Evolutionary conservation across 2,329 filamentous ascomycete genomes (phyloP).

Genomic region (Fulvia fulva): DNA sequence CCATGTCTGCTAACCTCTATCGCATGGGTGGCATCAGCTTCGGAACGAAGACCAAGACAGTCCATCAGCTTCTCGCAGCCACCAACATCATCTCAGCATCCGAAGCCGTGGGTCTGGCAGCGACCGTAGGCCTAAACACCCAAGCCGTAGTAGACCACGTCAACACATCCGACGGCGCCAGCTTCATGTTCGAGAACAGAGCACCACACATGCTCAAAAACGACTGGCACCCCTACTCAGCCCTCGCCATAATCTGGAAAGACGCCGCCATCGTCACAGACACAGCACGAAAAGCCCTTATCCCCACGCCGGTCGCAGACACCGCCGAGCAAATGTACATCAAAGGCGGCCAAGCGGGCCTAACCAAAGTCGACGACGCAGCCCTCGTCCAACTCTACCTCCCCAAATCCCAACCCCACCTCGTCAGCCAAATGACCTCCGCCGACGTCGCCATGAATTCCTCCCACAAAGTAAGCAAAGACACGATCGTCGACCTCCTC

Average conservation of each 20-base stretch:
- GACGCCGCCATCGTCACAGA: conserved; percentile 62
- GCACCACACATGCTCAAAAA: conserved; percentile 50
- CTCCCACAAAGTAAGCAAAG: conserved; percentile 33
- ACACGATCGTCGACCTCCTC: conserved; percentile 40
- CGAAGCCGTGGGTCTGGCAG: conserved; percentile 56
- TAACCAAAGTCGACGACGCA: conserved; percentile 52
- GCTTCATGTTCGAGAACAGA: conserved; percentile 58
- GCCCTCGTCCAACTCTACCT: conserved; percentile 54
- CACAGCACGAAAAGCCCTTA: conserved; percentile 55
- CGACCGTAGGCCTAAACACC: conserved; percentile 51
- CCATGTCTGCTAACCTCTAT: conserved; percentile 64
- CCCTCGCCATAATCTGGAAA: conserved; percentile 47
- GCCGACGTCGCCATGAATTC: conserved; percentile 37
- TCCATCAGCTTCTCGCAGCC: conserved; percentile 56
- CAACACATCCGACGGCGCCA: conserved; percentile 37
- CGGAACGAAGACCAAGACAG: conserved; percentile 56
- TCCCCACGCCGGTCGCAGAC: conserved; percentile 58
- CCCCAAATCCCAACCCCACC: conserved; percentile 29
- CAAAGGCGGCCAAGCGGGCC: conserved; percentile 56
- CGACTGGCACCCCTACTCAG: conserved; percentile 46
- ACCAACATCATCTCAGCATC: conserved; percentile 55
- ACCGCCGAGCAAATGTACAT: conserved; percentile 64
- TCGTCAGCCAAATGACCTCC: conserved; percentile 32
- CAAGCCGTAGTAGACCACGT: conserved; percentile 48
- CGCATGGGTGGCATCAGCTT: conserved; percentile 51